Conservation (phyloP, 2,329 filamentous ascomycete genomes). For the Cordyceps fumosorosea region DNA sequence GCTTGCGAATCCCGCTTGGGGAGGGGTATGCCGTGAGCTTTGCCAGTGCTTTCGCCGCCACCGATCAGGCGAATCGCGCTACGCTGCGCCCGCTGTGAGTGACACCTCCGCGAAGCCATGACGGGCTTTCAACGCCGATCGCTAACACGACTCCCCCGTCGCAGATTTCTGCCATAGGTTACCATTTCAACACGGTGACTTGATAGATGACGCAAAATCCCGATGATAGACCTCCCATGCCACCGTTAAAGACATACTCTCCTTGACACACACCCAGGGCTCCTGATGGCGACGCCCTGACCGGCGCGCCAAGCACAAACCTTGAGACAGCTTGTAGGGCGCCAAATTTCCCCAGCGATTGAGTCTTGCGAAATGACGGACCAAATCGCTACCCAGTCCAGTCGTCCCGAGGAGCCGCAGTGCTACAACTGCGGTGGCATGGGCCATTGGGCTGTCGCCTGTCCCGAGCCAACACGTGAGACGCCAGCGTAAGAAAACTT, state of each 20-base stretch:
- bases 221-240: neutral
- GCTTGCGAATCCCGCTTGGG: constrained; percentile 19
- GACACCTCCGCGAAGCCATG: neutral
- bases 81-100: neutral
- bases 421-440: constrained; percentile 49
- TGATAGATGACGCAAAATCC: neutral
- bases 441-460: constrained; percentile 48
- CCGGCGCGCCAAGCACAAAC: neutral
- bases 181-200: neutral
- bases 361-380: constrained; percentile 24
- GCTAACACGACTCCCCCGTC: neutral
- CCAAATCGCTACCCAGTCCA: constrained; percentile 21
- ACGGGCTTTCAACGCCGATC: neutral
- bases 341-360: neutral
- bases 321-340: neutral
- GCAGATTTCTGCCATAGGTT: neutral
- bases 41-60: neutral
- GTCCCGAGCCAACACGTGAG: constrained; percentile 42
- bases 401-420: constrained; percentile 30
- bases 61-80: neutral
- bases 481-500: constrained; percentile 41
- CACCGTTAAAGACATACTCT: neutral
- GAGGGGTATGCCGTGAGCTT: constrained; percentile 17
- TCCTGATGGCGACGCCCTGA: constrained; percentile 3
- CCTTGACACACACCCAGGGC: neutral